Conservation (phyloP, 2,329 filamentous ascomycete genomes). For the Madurella fahalii region DNA sequence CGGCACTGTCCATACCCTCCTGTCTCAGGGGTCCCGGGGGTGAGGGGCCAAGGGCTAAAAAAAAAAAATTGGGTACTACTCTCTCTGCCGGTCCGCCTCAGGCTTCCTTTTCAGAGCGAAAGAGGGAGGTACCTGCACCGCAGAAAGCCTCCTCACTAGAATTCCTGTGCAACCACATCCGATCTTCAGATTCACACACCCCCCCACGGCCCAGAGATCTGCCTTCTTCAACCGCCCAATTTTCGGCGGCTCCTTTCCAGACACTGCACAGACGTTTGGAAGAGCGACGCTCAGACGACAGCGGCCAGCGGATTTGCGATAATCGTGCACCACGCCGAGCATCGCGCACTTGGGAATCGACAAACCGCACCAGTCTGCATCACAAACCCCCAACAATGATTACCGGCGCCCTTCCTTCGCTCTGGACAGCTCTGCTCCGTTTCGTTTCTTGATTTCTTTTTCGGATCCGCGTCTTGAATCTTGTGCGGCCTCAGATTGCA, state of each 20-base stretch:
- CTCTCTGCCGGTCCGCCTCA: not conserved
- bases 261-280: constrained; percentile 18
- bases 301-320: constrained; percentile 12
- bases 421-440: constrained; percentile 51
- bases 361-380: constrained; percentile 6
- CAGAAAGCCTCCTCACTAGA: constrained; percentile 17
- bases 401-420: constrained; percentile 47
- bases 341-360: not conserved
- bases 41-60: not conserved
- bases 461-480: constrained; percentile 15
- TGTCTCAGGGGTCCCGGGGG: not conserved
- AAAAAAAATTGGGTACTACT: not conserved
- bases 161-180: constrained; percentile 24
- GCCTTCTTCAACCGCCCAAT: constrained; percentile 19
- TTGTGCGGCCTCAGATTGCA: constrained; percentile 8
- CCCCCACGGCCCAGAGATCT: constrained; percentile 11
- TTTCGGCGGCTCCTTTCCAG: constrained; percentile 16
- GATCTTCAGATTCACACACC: constrained; percentile 18
- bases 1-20: not conserved
- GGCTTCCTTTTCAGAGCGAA: not conserved
- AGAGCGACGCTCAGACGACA: constrained; percentile 11
- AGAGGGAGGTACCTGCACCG: not conserved
- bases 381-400: constrained; percentile 46
- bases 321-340: constrained; percentile 2
- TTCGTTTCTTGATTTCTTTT: constrained; percentile 47